A percentile compares a stretch with the other conserved stretches of the same genome.
Conservation (phyloP, 2,329 filamentous ascomycete species). For the Pyrenochaeta sp. region DNA sequence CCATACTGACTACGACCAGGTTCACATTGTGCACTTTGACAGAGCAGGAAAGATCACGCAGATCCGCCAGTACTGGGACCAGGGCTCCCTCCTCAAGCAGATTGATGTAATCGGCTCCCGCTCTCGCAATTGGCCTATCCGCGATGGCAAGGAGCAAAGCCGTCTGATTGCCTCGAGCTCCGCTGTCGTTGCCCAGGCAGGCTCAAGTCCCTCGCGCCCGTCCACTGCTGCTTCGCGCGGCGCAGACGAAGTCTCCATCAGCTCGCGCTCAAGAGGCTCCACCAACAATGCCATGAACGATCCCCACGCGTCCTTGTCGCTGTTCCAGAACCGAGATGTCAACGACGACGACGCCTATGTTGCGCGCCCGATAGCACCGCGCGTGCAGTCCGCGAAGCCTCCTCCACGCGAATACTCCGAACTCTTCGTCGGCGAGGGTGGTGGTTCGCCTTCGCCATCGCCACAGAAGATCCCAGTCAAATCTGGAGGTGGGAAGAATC, state of each 20-base stretch:
- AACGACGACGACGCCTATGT: conserved; percentile 59
- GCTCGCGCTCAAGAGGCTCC: conserved; percentile 50
- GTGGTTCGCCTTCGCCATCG: conserved; percentile 45
- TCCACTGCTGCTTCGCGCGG: conserved; percentile 42
- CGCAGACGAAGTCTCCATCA: conserved; percentile 40
- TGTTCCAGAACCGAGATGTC: conserved; percentile 75
- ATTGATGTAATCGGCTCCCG: conserved; percentile 91
- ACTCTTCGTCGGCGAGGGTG: conserved; percentile 66
- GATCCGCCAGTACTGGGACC: conserved; percentile 93
- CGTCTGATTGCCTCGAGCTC: conserved; percentile 73
- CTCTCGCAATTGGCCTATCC: conserved; percentile 93
- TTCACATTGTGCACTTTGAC: conserved; percentile 87
- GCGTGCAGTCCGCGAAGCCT: conserved; percentile 72
- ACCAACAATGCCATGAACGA: conserved; percentile 51
- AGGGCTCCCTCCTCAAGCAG: conserved; percentile 89
- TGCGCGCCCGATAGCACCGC: conserved; percentile 64
- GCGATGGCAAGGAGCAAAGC: conserved; percentile 83
- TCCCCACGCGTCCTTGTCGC: conserved; percentile 71
- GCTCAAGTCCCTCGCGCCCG: conserved; percentile 41
- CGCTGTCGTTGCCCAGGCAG: conserved; percentile 43
- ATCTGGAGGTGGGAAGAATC: conserved; percentile 60
- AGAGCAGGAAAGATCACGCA: conserved; percentile 78
- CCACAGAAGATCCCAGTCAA: conserved; percentile 53
- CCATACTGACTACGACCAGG: conserved; percentile 30
- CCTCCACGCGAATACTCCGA: conserved; percentile 72